Conservation (phyloP, 2,329 filamentous ascomycete species). For the Aspergillus japonicus region DNA sequence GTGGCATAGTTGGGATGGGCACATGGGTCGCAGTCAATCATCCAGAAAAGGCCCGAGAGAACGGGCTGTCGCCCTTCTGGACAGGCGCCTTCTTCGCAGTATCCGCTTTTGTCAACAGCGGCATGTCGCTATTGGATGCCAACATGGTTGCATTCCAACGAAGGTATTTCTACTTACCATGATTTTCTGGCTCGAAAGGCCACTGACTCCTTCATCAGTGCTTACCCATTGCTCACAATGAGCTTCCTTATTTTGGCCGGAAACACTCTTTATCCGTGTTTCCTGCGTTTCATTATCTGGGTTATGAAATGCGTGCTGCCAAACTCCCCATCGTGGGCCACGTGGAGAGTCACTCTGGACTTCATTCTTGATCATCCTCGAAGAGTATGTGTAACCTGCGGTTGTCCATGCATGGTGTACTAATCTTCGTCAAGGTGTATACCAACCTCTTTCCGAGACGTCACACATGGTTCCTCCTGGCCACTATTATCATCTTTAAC, state of each 20-base stretch:
- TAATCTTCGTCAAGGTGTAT: slow-evolving; percentile 28
- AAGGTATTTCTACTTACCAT: slow-evolving; percentile 19
- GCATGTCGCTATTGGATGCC: slow-evolving; percentile 54
- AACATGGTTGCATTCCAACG: slow-evolving; percentile 52
- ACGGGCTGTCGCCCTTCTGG: slow-evolving; percentile 53
- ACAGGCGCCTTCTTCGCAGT: slow-evolving; percentile 52
- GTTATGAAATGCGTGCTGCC: slow-evolving; percentile 36
- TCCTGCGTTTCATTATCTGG: slow-evolving; percentile 62
- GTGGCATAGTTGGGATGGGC: slow-evolving; percentile 49
- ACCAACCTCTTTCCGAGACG: slow-evolving; percentile 59
- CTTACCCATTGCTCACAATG: slow-evolving; percentile 48
- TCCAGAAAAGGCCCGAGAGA: slow-evolving; percentile 39
- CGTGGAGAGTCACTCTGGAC: slow-evolving; percentile 33
- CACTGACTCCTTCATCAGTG: slow-evolving; percentile 23
- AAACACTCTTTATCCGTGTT: slow-evolving; percentile 65
- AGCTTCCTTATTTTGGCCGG: slow-evolving; percentile 62
- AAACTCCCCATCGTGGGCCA: slow-evolving; percentile 24
- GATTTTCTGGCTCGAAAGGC: not conserved
- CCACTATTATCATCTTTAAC: slow-evolving; percentile 61
- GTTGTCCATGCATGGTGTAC: not conserved
- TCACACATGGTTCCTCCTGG: slow-evolving; percentile 66
- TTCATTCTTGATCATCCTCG: slow-evolving; percentile 38
- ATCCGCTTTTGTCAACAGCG: slow-evolving; percentile 56
- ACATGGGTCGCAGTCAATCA: slow-evolving; percentile 47
- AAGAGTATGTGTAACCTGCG: slow-evolving; percentile 22